Percentiles rank a stretch among this genome's conserved stretches.
These are phyloP conservation scores for Juglanconis oblonga DNA, from an alignment of 2,329 filamentous ascomycete species.

Conservation along the genomic window DNA sequence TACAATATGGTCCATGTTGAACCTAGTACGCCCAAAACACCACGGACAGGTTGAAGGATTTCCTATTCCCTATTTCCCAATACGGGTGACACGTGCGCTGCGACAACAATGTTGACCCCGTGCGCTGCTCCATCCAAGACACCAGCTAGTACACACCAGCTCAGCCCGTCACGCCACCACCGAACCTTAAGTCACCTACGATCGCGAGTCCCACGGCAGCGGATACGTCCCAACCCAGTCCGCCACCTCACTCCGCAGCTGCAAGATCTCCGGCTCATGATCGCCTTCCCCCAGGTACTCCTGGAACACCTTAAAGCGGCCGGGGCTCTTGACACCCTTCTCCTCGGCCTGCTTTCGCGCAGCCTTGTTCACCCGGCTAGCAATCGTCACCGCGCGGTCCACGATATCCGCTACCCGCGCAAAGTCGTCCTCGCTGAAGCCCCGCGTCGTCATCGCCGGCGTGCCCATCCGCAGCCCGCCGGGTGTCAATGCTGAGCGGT, in stretches of 20 bases:
- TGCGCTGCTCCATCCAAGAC: background rate
- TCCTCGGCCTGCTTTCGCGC: constrained; percentile 67
- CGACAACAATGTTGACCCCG: background rate
- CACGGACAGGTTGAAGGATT: background rate
- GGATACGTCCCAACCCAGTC: constrained; percentile 76
- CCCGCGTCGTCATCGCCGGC: constrained; percentile 95
- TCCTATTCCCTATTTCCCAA: background rate
- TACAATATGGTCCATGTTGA: background rate
- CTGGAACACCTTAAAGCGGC: constrained; percentile 64
- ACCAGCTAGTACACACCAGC: background rate
- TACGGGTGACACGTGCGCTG: background rate
- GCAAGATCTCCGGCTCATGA: constrained; percentile 66
- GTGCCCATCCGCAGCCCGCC: constrained; percentile 93
- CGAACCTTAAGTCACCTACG: constrained; percentile 14
- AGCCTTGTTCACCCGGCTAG: constrained; percentile 70
- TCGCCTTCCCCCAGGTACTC: constrained; percentile 67
- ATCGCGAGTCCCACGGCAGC: constrained; percentile 59
- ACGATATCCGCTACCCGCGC: constrained; percentile 81
- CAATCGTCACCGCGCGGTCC: constrained; percentile 77
- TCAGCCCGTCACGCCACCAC: background rate
- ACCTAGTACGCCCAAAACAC: background rate
- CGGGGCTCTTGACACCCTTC: constrained; percentile 62
- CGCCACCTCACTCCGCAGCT: constrained; percentile 71
- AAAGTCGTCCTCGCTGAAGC: constrained; percentile 89
- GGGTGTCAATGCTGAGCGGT: constrained; percentile 88